These are phyloP conservation scores for Coemansia sp. DNA, from an alignment of 192 early-diverging fungal species.

Conservation along the genomic window DNA sequence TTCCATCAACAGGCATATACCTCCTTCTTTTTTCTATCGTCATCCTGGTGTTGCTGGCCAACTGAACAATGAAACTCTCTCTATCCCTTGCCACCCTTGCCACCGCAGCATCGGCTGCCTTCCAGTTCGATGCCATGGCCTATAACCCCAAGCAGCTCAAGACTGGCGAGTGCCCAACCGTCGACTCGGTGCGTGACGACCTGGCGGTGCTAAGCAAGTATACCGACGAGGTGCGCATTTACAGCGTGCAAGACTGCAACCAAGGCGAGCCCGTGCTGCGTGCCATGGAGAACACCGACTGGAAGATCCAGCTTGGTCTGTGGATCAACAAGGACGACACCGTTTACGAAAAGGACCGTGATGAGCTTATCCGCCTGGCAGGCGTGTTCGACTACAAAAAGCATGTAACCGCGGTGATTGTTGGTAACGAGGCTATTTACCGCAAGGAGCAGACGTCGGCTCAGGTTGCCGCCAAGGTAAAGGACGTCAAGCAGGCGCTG, in stretches of 20 bases:
- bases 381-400: conserved; percentile 44
- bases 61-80: conserved; percentile 32
- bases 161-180: conserved; percentile 59
- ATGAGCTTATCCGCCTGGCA: conserved; percentile 43
- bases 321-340: conserved; percentile 60
- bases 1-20: neutral
- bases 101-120: conserved; percentile 21
- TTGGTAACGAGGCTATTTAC: conserved; percentile 65
- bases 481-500: conserved; percentile 46
- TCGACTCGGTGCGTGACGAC: conserved; percentile 60
- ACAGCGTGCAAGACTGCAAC: conserved; percentile 64
- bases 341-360: conserved; percentile 40
- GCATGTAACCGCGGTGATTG: conserved; percentile 57
- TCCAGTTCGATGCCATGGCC: conserved; percentile 56
- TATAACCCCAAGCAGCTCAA: conserved; percentile 59
- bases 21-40: neutral
- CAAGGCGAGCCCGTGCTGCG: conserved; percentile 59
- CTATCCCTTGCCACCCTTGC: conserved; percentile 28
- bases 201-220: conserved; percentile 56
- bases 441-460: conserved; percentile 54
- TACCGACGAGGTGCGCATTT: conserved; percentile 61
- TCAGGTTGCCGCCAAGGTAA: conserved; percentile 52
- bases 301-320: conserved; percentile 61
- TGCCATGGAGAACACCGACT: conserved; percentile 61
- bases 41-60: conserved; percentile 23